Conservation (phyloP, 2,329 filamentous ascomycete genomes). For the Zasmidium cellare region DNA sequence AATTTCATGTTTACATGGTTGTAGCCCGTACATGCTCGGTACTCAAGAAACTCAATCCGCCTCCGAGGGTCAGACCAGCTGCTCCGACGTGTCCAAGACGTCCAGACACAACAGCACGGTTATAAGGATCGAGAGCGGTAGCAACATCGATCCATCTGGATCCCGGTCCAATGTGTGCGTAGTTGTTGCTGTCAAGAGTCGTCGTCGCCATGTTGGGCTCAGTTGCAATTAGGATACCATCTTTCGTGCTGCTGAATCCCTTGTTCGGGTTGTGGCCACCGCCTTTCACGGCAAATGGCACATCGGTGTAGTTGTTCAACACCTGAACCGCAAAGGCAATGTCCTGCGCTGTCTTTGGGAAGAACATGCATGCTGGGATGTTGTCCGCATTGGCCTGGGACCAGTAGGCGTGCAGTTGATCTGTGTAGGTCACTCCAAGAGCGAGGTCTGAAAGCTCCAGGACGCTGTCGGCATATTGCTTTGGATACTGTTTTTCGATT, state of each 20-base stretch:
- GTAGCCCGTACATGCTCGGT: slow-evolving; percentile 30
- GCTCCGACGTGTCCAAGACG: slow-evolving; percentile 29
- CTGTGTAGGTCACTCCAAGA: slow-evolving; percentile 15
- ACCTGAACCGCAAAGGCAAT: slow-evolving; percentile 54
- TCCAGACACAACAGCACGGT: slow-evolving; percentile 24
- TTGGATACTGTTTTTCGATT: slow-evolving; percentile 8
- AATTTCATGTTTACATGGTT: background rate
- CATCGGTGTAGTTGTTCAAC: slow-evolving; percentile 48
- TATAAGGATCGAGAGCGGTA: slow-evolving; percentile 21
- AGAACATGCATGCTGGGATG: slow-evolving; percentile 33
- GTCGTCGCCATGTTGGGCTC: slow-evolving; percentile 42
- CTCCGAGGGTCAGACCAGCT: slow-evolving; percentile 31
- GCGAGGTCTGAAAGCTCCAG: slow-evolving; percentile 12
- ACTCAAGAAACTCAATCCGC: slow-evolving; percentile 28
- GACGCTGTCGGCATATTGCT: slow-evolving; percentile 16
- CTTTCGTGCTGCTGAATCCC: slow-evolving; percentile 48
- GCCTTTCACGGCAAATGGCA: slow-evolving; percentile 57
- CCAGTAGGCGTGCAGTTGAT: slow-evolving; percentile 20
- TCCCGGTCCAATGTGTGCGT: slow-evolving; percentile 31
- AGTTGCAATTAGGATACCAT: slow-evolving; percentile 47
- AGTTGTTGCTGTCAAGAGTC: slow-evolving; percentile 31
- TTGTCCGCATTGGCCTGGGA: slow-evolving; percentile 20
- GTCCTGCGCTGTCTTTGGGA: slow-evolving; percentile 51
- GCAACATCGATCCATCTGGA: slow-evolving; percentile 26
- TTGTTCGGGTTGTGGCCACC: slow-evolving; percentile 52